phyloP scores from a whole-genome alignment of 768 basidiomycete genomes.

The Hygrophoropsis aurantiaca region DNA sequence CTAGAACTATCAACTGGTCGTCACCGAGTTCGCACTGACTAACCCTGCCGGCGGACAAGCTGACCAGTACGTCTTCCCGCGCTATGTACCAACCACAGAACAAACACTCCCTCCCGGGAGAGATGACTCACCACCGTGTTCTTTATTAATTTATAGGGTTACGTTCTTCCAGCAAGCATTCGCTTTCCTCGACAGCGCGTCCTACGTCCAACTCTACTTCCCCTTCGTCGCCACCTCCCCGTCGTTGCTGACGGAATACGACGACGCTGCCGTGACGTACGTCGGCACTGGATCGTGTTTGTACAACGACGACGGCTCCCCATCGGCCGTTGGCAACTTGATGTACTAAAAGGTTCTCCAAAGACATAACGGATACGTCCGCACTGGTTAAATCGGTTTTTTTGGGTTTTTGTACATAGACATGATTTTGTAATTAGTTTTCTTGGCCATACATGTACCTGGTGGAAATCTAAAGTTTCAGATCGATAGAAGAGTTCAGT shows the following conservation, averaged over 20 bases:
- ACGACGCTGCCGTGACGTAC: constrained; percentile 7
- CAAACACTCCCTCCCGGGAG: neutral
- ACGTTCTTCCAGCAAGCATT: constrained; percentile 34
- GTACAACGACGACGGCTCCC: constrained; percentile 28
- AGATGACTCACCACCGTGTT: too few species aligned
- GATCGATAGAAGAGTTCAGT: too few species aligned
- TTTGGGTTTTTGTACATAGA: too few species aligned
- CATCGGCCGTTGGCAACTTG: constrained; percentile 24
- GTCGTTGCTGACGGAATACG: constrained; percentile 18
- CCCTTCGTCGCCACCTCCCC: constrained; percentile 36
- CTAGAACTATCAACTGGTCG: constrained; percentile 23
- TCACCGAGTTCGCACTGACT: constrained; percentile 33
- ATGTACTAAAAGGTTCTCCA: constrained; percentile 15
- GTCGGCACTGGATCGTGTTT: constrained; percentile 32
- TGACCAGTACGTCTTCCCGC: constrained; percentile 22
- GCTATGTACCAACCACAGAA: neutral
- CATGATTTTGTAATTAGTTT: too few species aligned
- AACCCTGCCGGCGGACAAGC: constrained; percentile 30
- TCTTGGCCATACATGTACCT: too few species aligned
- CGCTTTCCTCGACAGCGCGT: constrained; percentile 30
- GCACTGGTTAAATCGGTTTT: too few species aligned
- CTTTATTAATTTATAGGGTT: too few species aligned
- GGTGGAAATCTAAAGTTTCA: too few species aligned
- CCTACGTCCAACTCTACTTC: constrained; percentile 36
- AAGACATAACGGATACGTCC: too few species aligned